Evolutionary conservation across 2,329 filamentous ascomycete species (phyloP).

Genomic region (Colletotrichum sp.): DNA sequence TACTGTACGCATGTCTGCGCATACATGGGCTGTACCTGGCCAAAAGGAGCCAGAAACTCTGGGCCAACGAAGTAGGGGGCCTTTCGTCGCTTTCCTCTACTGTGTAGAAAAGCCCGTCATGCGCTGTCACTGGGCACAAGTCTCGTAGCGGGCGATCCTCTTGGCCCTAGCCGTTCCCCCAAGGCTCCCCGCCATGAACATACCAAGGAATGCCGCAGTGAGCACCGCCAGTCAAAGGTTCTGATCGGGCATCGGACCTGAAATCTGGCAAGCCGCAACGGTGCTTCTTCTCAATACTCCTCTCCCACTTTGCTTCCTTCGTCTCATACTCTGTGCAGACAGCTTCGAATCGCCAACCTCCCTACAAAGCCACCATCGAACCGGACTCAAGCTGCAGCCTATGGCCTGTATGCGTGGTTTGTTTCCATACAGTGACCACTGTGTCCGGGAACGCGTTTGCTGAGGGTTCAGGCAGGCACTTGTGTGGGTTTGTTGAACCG

Average conservation of each 20-base stretch:
- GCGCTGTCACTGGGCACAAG: slow-evolving; percentile 11
- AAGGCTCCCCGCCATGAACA: neutral
- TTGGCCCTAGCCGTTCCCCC: neutral
- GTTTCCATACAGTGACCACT: neutral
- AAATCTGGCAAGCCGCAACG: neutral
- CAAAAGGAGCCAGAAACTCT: neutral
- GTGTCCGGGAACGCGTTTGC: neutral
- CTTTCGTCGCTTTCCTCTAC: neutral
- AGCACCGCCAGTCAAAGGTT: neutral
- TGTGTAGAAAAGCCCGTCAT: neutral
- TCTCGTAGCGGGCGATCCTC: slow-evolving; percentile 8
- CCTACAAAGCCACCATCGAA: neutral
- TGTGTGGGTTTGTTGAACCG: neutral
- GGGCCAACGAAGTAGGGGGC: neutral
- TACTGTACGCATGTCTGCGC: neutral
- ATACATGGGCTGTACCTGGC: slow-evolving; percentile 10
- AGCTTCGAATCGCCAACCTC: neutral
- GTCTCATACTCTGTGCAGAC: neutral
- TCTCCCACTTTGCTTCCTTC: neutral
- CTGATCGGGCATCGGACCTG: neutral
- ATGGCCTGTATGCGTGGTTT: neutral
- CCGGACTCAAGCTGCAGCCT: neutral
- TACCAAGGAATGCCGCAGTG: slow-evolving; percentile 3
- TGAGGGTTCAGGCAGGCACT: neutral
- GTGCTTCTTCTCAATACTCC: neutral